phyloP scores from a whole-genome alignment of 805 yeast species.

The Vanderwaltozyma polyspora region DNA sequence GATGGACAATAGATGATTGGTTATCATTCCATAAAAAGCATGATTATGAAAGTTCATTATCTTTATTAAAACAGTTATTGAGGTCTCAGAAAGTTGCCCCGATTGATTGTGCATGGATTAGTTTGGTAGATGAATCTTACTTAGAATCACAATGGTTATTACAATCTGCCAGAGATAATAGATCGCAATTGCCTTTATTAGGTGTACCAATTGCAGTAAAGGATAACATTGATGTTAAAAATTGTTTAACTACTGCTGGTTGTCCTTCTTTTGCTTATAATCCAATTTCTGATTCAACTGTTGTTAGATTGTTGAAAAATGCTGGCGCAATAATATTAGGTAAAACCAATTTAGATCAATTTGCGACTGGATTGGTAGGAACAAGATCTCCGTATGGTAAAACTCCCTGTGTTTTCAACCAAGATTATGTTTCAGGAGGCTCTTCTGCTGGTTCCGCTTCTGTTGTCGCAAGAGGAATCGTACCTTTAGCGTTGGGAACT shows the following conservation, averaged over 20 bases:
- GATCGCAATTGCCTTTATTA: conserved; percentile 51
- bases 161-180: conserved; percentile 51
- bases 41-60: conserved; percentile 50
- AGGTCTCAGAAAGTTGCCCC: conserved; percentile 35
- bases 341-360: conserved; percentile 91
- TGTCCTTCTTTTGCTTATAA: conserved; percentile 73
- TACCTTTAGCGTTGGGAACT: conserved; percentile 83
- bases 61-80: conserved; percentile 36
- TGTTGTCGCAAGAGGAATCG: conserved; percentile 80
- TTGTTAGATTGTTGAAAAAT: conserved; percentile 60
- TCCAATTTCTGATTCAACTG: conserved; percentile 64
- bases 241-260: conserved; percentile 84
- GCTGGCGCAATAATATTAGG: conserved; percentile 92
- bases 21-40: conserved; percentile 49
- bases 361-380: conserved; percentile 96
- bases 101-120: conserved; percentile 86
- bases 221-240: conserved; percentile 85
- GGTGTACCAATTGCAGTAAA: conserved; percentile 95
- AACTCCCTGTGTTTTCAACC: conserved; percentile 68
- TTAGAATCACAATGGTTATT: conserved; percentile 68
- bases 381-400: conserved; percentile 91
- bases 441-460: conserved; percentile 94
- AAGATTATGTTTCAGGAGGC: conserved; percentile 83
- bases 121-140: conserved; percentile 53
- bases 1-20: conserved; percentile 85